Evolutionary conservation across 2,329 filamentous ascomycete genomes (phyloP), one percentile per base, ranked within the genome.

Genomic region (Fonsecaea pugnacius): DNA sequence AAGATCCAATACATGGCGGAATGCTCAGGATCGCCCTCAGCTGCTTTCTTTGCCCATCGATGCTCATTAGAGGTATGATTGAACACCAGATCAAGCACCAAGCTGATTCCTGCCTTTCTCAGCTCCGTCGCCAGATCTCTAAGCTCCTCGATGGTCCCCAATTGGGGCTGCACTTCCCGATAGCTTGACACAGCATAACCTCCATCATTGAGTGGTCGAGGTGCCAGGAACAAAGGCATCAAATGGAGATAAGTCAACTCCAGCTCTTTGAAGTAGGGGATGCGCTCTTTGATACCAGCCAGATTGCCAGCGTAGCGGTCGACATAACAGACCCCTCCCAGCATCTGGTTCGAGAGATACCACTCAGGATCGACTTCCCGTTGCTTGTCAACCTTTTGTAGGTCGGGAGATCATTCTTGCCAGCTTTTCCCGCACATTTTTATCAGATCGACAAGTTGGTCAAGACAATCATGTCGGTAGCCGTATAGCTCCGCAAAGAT

Each of bases 1-100:
- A 70, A 70, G 14, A 68, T 65, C 69, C 69, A 70, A 48, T 70
- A 70, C 69, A 70, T 70, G 54, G 67, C 69, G 14, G 67, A 66
- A 61, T 70, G 69, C 38, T 70, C 69, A 21, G 67, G 65, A 40
- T 69, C 67, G 32, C 69, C 69, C 30, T 67, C 61, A 3, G 65
- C 67, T 53, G 69, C 69, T 36, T 67, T 68, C 56, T 63, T 65
- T 32, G 69, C 69, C 69, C 69, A 70, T 14, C 21, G 46, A 56
- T 70, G 69, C 58, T 70, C 69, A 33, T 68, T 70, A 14, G 69
- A 70, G 36, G 69, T 70, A 48, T 70, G 69, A 43, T 70, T 70
- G 65, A 70, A 70, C 4, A 70, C 67, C 50, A 70, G 50, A 51
- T 70, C 69, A 10, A 70, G 63, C 7, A 70, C 67, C 32, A 70